A percentile compares a stretch with the other conserved stretches of the same genome.
phyloP scores from a whole-genome alignment of 2,329 filamentous ascomycete genomes.

The Clonostachys rhizophaga region DNA sequence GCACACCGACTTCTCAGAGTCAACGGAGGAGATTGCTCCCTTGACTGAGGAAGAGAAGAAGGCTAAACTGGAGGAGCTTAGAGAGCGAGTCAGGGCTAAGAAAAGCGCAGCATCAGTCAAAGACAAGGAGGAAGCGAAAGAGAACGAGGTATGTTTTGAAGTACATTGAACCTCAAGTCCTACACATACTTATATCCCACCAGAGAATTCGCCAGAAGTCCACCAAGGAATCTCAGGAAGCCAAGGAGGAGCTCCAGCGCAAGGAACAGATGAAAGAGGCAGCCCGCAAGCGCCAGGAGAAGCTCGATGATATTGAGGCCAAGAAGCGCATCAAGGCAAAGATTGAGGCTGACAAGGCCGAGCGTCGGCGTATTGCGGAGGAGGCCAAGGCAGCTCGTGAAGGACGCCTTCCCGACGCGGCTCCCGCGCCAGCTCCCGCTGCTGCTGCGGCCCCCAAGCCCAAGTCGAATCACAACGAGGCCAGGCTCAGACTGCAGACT shows the following conservation, averaged over 20 bases:
- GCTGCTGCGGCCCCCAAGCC: constrained; percentile 39
- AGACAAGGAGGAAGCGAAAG: constrained; percentile 78
- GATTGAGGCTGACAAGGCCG: constrained; percentile 92
- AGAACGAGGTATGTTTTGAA: constrained; percentile 65
- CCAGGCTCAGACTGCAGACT: constrained; percentile 78
- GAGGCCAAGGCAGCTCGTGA: constrained; percentile 81
- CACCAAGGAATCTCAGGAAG: constrained; percentile 82
- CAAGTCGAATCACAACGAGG: constrained; percentile 70
- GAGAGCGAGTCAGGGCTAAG: constrained; percentile 68
- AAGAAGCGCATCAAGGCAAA: constrained; percentile 88
- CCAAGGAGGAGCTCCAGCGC: constrained; percentile 81
- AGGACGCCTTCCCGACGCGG: constrained; percentile 52
- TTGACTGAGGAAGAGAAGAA: constrained; percentile 90
- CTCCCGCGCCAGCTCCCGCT: constrained; percentile 35
- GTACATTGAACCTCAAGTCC: not conserved
- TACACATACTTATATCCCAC: no score
- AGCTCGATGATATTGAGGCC: constrained; percentile 76
- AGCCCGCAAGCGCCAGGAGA: constrained; percentile 80
- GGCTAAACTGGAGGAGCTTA: constrained; percentile 70
- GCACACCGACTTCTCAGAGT: constrained; percentile 89
- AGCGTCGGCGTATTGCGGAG: constrained; percentile 80
- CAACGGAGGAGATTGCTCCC: constrained; percentile 85
- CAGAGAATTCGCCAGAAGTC: constrained; percentile 76
- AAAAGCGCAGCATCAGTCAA: constrained; percentile 60
- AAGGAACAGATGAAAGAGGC: constrained; percentile 94